These are phyloP conservation scores for Chlorociboria aeruginascens DNA, from an alignment of 495 filamentous ascomycete genomes.

Conservation along the genomic window DNA sequence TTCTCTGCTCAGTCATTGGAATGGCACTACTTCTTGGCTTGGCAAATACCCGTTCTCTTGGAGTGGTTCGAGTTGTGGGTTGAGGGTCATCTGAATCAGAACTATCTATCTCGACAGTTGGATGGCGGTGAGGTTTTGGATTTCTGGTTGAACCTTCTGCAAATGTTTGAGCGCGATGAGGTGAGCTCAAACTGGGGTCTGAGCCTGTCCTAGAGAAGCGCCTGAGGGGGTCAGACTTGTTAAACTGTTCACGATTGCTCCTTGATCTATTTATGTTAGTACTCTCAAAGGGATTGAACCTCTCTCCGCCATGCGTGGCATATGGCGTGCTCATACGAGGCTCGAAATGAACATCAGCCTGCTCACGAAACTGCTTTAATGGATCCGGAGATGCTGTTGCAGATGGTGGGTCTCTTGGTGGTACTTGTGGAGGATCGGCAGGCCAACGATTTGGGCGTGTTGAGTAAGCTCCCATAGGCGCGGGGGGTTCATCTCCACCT, in stretches of 20 bases:
- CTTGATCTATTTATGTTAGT: slow-evolving; percentile 26
- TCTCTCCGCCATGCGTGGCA: slow-evolving; percentile 56
- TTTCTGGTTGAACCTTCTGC: not conserved
- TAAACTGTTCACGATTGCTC: slow-evolving; percentile 19
- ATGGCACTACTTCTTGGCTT: too few species aligned
- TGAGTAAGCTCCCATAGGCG: slow-evolving; percentile 38
- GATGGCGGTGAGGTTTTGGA: not conserved
- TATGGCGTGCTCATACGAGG: slow-evolving; percentile 57
- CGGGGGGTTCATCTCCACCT: slow-evolving; percentile 45
- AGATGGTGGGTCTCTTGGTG: slow-evolving; percentile 8
- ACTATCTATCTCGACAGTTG: too few species aligned
- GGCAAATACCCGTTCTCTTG: too few species aligned
- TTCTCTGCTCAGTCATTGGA: not conserved
- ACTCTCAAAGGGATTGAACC: slow-evolving; percentile 40
- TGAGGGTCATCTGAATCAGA: too few species aligned
- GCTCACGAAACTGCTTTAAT: slow-evolving; percentile 31
- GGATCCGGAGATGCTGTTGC: slow-evolving; percentile 22
- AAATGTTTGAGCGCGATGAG: not conserved
- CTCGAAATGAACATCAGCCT: slow-evolving; percentile 25
- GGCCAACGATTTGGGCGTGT: slow-evolving; percentile 15
- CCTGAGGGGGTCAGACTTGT: not conserved
- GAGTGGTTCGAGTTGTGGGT: too few species aligned
- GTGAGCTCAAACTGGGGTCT: slow-evolving; percentile 8
- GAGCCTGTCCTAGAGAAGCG: slow-evolving; percentile 9
- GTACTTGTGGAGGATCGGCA: slow-evolving; percentile 7